Evolutionary conservation across 257 asterid genomes (phyloP), one percentile per base, ranked within the genome.

Genomic region (Gardenia jasminoides): DNA sequence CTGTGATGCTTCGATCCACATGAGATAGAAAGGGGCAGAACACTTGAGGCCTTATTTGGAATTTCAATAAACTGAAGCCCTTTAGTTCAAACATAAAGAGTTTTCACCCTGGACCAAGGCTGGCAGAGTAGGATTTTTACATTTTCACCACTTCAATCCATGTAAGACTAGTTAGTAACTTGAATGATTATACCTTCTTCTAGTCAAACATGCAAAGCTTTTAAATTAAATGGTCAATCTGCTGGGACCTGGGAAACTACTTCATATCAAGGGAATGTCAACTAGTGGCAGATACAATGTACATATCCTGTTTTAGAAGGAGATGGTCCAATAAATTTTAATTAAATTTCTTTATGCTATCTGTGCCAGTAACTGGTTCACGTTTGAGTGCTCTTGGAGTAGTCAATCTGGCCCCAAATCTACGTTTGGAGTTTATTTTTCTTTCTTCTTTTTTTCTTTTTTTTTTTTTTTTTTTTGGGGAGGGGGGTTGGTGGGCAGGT

Each of bases 341-440:
- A 15, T 39, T 68, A 39, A 30, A 39, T 68, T 68, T 68, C 30
- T 75, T 75, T 59, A 75, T 59, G 36, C 61, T 75, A 75, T 75
- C 41, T 39, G 70, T 75, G 22, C 54, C 17, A 22, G 68, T 58
- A 58, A 75, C 33, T 12, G 41, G 70, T 75, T 75, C 39, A 75
- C 59, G 70, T 39, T 58, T 75, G 56, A 58, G 36, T 54, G 31
- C 67, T 75, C 33, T 58, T 30, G 78, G 70, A 19, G 70, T 58
- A 75, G 78, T 58, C 10, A 54, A 17, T 41, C 30, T 58, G 0
- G 70, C 39, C 47, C 39, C 17, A 1, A 26, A n/a, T n/a, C 9
- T n/a, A 28, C 39, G 8, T 72, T 66, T 10, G 11, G 67, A n/a
- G n/a, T n/a, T n/a, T n/a, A n/a, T n/a, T n/a, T n/a, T n/a, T n/a